Conservation (phyloP, 345 rosid genomes). For the Camelina neglecta region DNA sequence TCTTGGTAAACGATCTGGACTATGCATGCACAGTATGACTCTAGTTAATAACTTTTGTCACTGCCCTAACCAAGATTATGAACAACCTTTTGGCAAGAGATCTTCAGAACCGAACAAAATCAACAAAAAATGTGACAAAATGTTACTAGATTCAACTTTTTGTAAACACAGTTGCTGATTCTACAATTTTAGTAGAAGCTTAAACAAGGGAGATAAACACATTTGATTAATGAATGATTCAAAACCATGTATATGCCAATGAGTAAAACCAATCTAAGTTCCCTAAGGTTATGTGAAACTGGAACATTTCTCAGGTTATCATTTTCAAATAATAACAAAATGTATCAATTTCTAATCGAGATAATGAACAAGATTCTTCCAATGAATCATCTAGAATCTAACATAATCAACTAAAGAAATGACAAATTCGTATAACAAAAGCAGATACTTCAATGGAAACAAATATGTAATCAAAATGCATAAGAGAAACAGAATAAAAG, state of each 20-base stretch:
- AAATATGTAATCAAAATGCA: conserved; percentile 7
- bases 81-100: not conserved
- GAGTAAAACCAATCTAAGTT: no score
- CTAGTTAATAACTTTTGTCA: no score
- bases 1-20: no score
- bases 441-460: not conserved
- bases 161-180: not conserved
- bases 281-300: not conserved
- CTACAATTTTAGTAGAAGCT: not conserved
- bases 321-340: no score
- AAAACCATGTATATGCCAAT: no score
- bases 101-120: not conserved
- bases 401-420: not conserved
- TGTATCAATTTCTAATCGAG: not conserved
- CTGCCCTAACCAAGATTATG: not conserved
- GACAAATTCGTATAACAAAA: not conserved
- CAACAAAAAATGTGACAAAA: not conserved
- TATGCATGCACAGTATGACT: no score
- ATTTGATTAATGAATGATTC: no score
- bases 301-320: not conserved
- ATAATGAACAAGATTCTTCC: not conserved
- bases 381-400: not conserved
- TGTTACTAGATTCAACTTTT: not conserved
- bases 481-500: not conserved
- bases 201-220: not conserved